Evolutionary conservation across 495 filamentous ascomycete species (phyloP).

Genomic region (Parathielavia appendiculata): DNA sequence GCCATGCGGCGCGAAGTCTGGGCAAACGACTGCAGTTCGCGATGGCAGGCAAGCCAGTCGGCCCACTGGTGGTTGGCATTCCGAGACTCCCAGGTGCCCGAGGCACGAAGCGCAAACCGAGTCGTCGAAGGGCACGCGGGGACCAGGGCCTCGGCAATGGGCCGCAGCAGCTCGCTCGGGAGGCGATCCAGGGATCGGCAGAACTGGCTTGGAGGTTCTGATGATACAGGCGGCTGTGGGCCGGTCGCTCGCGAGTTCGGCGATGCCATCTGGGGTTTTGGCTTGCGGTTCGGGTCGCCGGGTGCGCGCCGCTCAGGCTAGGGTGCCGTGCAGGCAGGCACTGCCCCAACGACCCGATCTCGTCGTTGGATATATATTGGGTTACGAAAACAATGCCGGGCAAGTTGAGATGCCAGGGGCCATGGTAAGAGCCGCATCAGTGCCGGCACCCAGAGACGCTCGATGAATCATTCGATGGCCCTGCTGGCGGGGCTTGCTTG

Average conservation of each 20-base stretch:
- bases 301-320: neutral
- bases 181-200: conserved; percentile 23
- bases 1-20: conserved; percentile 32
- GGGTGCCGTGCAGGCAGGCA: conserved; percentile 6
- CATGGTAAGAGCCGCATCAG: conserved; percentile 12
- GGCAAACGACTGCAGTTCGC: conserved; percentile 25
- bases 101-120: conserved; percentile 28
- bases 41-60: conserved; percentile 26
- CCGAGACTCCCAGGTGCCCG: conserved; percentile 33
- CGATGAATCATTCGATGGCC: neutral
- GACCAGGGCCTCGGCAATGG: conserved; percentile 29
- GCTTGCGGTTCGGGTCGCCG: neutral
- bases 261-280: conserved; percentile 13
- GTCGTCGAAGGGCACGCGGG: conserved; percentile 27
- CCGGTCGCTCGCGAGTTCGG: neutral
- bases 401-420: neutral
- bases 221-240: neutral
- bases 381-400: neutral
- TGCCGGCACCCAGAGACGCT: neutral
- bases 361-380: neutral
- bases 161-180: conserved; percentile 29
- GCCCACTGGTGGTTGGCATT: conserved; percentile 31
- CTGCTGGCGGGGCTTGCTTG: conserved; percentile 13
- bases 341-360: neutral
- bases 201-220: neutral